Percentiles rank a stretch among this genome's conserved stretches.
Conservation (phyloP, 106 monocot genomes). For the Acorus calamus region DNA sequence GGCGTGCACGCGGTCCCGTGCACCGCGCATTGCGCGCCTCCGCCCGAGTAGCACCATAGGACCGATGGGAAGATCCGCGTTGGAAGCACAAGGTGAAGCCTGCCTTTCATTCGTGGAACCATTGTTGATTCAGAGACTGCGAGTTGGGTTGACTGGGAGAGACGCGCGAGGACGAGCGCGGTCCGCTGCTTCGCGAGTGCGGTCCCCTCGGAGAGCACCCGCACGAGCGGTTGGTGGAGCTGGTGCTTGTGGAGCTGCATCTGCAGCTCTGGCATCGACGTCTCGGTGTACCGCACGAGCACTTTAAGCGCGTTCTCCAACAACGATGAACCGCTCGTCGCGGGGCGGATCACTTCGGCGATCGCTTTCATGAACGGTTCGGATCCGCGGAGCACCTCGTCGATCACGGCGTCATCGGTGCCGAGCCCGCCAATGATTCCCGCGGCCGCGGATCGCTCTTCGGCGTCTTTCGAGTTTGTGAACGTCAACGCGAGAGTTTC, state of each 20-base stretch:
- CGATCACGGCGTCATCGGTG: background rate
- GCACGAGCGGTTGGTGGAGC: conserved; percentile 4
- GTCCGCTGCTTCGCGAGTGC: conserved; percentile 4
- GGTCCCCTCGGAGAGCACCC: conserved; percentile 10
- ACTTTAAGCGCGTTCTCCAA: conserved; percentile 8
- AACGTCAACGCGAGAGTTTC: background rate
- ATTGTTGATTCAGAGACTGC: background rate
- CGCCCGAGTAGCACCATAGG: background rate
- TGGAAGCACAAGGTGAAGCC: background rate
- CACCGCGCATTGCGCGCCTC: background rate
- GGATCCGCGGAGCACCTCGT: conserved; percentile 3
- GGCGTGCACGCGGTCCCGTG: conserved; percentile 6
- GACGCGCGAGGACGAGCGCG: conserved; percentile 4
- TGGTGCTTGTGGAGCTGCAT: background rate
- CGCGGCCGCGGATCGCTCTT: conserved; percentile 9
- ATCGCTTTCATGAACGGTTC: conserved; percentile 4
- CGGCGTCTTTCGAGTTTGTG: background rate
- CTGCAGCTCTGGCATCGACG: conserved; percentile 2
- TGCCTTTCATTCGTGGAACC: background rate
- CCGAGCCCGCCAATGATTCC: conserved; percentile 13
- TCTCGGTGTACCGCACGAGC: conserved; percentile 4
- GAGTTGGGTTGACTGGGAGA: background rate
- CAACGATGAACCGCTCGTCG: background rate
- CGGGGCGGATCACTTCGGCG: background rate
- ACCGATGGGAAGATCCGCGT: too few species aligned